Conservation (phyloP, 2,329 filamentous ascomycete species). For the Fusarium protoensiforme region DNA sequence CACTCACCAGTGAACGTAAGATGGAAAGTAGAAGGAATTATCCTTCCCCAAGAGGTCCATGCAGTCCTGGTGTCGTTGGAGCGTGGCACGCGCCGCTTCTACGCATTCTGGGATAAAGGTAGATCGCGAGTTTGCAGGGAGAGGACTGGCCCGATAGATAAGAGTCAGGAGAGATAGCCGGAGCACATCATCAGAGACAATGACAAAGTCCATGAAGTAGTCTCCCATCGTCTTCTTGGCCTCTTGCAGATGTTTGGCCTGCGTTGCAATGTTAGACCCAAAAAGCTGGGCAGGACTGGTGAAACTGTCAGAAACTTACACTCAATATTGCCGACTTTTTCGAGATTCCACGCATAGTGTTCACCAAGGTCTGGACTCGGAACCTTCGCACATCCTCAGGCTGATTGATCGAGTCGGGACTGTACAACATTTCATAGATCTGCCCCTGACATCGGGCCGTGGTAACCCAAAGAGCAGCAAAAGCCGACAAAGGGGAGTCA, state of each 20-base stretch:
- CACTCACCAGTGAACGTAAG: slow-evolving; percentile 57
- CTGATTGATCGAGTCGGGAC: slow-evolving; percentile 52
- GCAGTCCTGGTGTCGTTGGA: slow-evolving; percentile 54
- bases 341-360: slow-evolving; percentile 46
- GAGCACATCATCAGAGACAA: slow-evolving; percentile 55
- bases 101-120: slow-evolving; percentile 57
- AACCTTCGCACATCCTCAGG: slow-evolving; percentile 46
- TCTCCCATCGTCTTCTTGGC: slow-evolving; percentile 38
- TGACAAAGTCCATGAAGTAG: slow-evolving; percentile 48
- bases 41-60: slow-evolving; percentile 52
- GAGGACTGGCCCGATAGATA: slow-evolving; percentile 55
- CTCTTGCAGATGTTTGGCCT: slow-evolving; percentile 41
- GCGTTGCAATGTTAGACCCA: neutral
- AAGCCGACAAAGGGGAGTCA: slow-evolving; percentile 41
- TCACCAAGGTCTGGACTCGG: slow-evolving; percentile 46
- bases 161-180: slow-evolving; percentile 55
- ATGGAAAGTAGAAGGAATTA: slow-evolving; percentile 51
- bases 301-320: slow-evolving; percentile 16
- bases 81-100: slow-evolving; percentile 53
- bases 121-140: slow-evolving; percentile 37
- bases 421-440: slow-evolving; percentile 67
- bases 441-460: slow-evolving; percentile 66
- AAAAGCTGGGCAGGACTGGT: neutral
- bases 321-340: slow-evolving; percentile 19
- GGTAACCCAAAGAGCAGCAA: slow-evolving; percentile 60